A percentile compares a stretch with the other conserved stretches of the same genome.
These are phyloP conservation scores for Pilobolus umbonatus DNA, from an alignment of 192 early-diverging fungal genomes.

Conservation along the genomic window DNA sequence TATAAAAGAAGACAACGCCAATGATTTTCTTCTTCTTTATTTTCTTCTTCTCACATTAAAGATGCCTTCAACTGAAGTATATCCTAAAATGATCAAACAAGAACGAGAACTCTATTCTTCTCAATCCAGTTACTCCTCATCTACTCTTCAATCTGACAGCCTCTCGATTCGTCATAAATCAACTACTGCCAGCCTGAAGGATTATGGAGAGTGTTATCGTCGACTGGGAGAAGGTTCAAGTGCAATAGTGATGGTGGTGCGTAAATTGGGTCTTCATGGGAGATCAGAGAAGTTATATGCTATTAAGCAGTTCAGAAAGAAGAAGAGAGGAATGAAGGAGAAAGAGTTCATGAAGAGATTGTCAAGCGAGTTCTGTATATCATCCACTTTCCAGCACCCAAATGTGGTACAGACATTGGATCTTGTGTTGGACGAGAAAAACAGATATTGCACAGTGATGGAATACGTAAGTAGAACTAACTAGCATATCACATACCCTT, in stretches of 20 bases:
- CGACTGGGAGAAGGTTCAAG: conserved; percentile 85
- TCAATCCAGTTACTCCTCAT: too few relatives aligned
- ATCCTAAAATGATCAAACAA: too few relatives aligned
- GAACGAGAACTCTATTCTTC: too few relatives aligned
- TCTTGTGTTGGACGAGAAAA: conserved; percentile 89
- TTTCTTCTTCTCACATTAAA: too few relatives aligned
- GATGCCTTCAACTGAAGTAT: too few relatives aligned
- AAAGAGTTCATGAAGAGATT: conserved; percentile 97
- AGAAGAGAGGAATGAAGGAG: conserved; percentile 79
- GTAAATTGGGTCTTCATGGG: conserved; percentile 65
- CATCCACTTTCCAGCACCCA: conserved; percentile 83
- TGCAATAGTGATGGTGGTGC: conserved; percentile 79
- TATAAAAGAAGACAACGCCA: too few relatives aligned
- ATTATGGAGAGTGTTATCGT: conserved; percentile 47
- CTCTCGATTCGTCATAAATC: conserved; percentile 11
- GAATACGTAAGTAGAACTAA: conserved; percentile 43
- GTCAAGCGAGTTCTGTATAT: conserved; percentile 95
- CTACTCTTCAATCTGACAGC: too few relatives aligned
- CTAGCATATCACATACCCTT: neutral
- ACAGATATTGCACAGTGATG: conserved; percentile 81
- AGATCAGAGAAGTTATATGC: conserved; percentile 76
- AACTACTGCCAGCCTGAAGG: conserved; percentile 27
- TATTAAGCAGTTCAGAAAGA: conserved; percentile 88
- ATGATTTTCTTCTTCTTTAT: too few relatives aligned
- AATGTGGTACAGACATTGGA: conserved; percentile 97